Conservation (phyloP, 768 basidiomycete genomes). For the Strobilomyces confusus region DNA sequence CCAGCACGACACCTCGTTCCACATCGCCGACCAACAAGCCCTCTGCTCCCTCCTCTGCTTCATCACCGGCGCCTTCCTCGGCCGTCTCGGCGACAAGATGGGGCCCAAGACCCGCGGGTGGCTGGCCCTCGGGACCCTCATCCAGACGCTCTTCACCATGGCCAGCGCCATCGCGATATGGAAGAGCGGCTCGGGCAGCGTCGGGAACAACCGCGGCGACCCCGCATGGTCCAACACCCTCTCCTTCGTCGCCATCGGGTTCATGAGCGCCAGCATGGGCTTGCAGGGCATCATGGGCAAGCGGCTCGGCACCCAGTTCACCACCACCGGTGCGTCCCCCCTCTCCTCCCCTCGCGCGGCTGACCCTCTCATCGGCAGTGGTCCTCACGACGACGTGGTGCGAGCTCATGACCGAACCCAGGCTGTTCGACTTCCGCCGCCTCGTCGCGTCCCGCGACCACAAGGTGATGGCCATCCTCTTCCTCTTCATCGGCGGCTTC, state of each 20-base stretch:
- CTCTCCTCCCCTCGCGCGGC: no score
- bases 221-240: constrained; percentile 68
- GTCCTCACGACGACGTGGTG: no score
- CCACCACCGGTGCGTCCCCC: no score
- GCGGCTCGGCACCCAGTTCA: no score
- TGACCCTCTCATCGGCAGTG: no score
- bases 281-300: no score
- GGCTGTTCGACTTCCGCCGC: no score
- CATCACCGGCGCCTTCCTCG: constrained; percentile 70
- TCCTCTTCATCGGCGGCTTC: no score
- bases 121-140: constrained; percentile 66
- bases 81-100: constrained; percentile 79
- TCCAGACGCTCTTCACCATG: constrained; percentile 78
- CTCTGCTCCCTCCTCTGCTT: constrained; percentile 77
- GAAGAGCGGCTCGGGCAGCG: constrained; percentile 56
- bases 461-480: no score
- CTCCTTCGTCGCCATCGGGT: constrained; percentile 57
- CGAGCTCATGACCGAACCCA: no score
- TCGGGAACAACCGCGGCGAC: constrained; percentile 50
- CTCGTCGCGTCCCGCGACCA: no score
- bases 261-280: no score
- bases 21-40: constrained; percentile 80
- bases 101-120: constrained; percentile 71
- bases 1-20: constrained; percentile 57
- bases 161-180: constrained; percentile 65